Percentiles rank a stretch among this genome's conserved stretches.
Evolutionary conservation across 257 asterid species (phyloP).

Genomic region (Penstemon eatonii): DNA sequence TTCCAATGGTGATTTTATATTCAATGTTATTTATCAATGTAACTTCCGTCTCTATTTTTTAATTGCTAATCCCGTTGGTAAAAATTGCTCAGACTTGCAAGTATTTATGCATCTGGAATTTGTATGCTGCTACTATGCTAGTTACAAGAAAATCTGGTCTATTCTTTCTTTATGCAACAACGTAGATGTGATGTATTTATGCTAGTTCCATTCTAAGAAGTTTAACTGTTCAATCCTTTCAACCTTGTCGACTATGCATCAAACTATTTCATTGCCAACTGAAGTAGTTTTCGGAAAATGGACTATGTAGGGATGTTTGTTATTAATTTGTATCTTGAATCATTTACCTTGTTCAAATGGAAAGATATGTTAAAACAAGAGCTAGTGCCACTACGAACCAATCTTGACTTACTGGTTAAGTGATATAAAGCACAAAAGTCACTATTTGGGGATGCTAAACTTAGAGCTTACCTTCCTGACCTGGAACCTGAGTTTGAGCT

Average conservation of each 20-base stretch:
- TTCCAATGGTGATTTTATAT: no score
- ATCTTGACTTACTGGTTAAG: constrained; percentile 14
- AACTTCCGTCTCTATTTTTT: no score
- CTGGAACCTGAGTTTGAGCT: constrained; percentile 20
- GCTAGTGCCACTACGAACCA: not conserved
- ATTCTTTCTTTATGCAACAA: no score
- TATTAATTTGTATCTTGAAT: constrained; percentile 1
- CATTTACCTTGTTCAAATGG: constrained; percentile 15
- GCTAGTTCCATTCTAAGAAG: no score
- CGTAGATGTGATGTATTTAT: no score
- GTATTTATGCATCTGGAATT: not conserved
- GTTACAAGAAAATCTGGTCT: no score
- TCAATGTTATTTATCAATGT: no score
- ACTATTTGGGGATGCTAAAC: constrained; percentile 25
- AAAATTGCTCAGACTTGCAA: constrained; percentile 2
- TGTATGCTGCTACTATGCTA: no score
- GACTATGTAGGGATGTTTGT: not conserved
- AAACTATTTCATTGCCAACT: not conserved
- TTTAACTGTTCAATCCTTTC: no score
- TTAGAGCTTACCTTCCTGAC: constrained; percentile 5
- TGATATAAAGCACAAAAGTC: constrained; percentile 13
- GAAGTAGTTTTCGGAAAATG: not conserved
- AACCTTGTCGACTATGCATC: not conserved
- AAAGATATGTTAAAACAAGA: constrained; percentile 16
- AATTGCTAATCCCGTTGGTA: no score